phyloP scores from a whole-genome alignment of 371 early-diverging fungal genomes.

The Dinochytrium kinnereticum region DNA sequence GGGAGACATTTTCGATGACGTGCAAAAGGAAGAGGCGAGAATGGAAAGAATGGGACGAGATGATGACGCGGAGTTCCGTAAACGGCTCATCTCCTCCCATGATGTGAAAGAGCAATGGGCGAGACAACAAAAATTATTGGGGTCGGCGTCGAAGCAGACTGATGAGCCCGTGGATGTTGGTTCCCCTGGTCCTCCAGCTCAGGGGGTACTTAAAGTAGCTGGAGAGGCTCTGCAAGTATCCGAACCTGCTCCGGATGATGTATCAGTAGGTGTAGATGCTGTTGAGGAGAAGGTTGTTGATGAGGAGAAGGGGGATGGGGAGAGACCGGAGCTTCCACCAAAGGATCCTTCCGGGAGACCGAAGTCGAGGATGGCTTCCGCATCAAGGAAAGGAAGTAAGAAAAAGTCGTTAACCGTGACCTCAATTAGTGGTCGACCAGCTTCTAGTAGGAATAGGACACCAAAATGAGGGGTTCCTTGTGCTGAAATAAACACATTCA shows the following conservation, averaged over 20 bases:
- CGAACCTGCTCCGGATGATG: neutral
- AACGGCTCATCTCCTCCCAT: neutral
- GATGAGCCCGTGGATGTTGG: neutral
- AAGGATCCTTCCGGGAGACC: neutral
- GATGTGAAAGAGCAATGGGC: neutral
- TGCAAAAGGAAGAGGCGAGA: neutral
- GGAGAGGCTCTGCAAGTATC: too few relatives aligned
- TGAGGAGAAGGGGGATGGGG: too few relatives aligned
- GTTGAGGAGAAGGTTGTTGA: neutral
- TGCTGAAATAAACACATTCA: too few relatives aligned
- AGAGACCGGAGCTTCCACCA: neutral
- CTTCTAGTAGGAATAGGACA: conserved; percentile 65
- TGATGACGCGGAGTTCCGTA: neutral
- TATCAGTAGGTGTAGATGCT: neutral
- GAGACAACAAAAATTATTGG: neutral
- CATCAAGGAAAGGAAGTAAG: neutral
- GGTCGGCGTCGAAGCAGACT: neutral
- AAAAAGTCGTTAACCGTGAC: neutral
- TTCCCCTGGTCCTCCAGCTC: too few relatives aligned
- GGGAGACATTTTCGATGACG: neutral
- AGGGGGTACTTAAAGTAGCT: too few relatives aligned
- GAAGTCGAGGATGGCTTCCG: neutral
- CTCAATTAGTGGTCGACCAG: neutral
- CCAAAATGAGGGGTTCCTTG: too few relatives aligned
- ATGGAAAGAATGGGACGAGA: neutral